Evolutionary conservation across 768 basidiomycete species (phyloP), one percentile per base, ranked within the genome.

Genomic region (Tricholoma furcatifolium): DNA sequence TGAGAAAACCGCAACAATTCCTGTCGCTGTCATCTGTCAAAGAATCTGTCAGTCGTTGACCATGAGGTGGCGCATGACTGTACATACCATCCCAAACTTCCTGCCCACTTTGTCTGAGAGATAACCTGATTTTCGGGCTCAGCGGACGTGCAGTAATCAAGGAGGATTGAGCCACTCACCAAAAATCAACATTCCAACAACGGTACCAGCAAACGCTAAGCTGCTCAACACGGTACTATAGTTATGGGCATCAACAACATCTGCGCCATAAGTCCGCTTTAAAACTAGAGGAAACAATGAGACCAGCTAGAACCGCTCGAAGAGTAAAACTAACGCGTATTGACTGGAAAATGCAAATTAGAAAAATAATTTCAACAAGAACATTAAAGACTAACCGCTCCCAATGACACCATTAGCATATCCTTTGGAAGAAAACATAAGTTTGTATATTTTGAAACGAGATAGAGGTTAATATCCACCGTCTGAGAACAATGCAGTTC

Each of bases 401-500:
- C 89, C 88, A 60, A 93, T 91, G 60, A 90, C 75, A 64, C 81
- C 83, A 66, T 91, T 91, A 20, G 89, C 85, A 65, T 91, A 93
- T 24, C 89, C 88, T 91, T 52, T 46, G 3, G 43, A 43, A 50
- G 43, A 12, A 11, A 20, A 43, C 3, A 45, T 46, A 14, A 46
- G 44, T 38, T n/a, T 15, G 32, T 47, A 8, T 21, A 23, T 39
- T 11, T 42, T 17, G 35, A 4, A 17, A 15, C 17, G 14, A 11
- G 21, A 36, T 46, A 35, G 35, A 11, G 38, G 20, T 35, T 20
- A 10, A 9, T 11, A 34, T 59, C 23, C 69, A 87, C 90, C 91
- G 67, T 93, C 91, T 23, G 90, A 91, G 71, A 93, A 92, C 41
- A 93, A 74, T 39, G 91, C 91, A 3, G 91, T 93, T 63, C 91